phyloP scores from a whole-genome alignment of 495 filamentous ascomycete genomes.

The Tricharina praecox region DNA sequence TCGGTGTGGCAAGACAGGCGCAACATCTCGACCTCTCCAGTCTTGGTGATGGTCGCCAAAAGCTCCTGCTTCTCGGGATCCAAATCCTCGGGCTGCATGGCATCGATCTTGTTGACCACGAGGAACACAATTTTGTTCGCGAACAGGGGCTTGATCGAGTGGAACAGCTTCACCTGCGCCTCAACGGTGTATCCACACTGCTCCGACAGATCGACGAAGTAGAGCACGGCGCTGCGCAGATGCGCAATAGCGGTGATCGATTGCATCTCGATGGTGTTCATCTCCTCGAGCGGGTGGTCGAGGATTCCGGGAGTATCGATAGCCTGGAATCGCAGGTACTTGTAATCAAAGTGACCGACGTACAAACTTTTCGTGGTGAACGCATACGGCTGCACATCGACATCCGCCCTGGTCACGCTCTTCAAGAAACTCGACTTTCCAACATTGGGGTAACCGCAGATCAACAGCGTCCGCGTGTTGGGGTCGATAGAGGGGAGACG shows the following conservation, averaged over 20 bases:
- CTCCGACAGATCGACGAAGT: constrained; percentile 97
- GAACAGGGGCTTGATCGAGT: constrained; percentile 89
- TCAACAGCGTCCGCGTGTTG: constrained; percentile 82
- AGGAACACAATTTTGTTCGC: constrained; percentile 93
- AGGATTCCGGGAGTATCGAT: constrained; percentile 88
- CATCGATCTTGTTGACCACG: constrained; percentile 95
- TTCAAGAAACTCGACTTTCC: constrained; percentile 91
- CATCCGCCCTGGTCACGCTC: constrained; percentile 84
- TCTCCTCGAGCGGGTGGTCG: constrained; percentile 95
- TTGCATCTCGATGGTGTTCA: constrained; percentile 99
- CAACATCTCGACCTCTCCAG: constrained; percentile 75
- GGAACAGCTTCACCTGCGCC: constrained; percentile 83
- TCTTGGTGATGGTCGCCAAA: constrained; percentile 62
- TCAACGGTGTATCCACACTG: constrained; percentile 90
- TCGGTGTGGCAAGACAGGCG: constrained; percentile 86
- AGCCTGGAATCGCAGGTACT: constrained; percentile 83
- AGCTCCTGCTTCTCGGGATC: constrained; percentile 62
- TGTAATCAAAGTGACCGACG: constrained; percentile 97
- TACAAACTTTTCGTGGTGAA: constrained; percentile 98
- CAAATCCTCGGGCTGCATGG: constrained; percentile 71
- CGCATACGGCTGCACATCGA: constrained; percentile 93
- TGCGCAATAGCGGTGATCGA: constrained; percentile 95
- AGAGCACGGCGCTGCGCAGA: constrained; percentile 79
- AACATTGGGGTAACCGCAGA: constrained; percentile 95
- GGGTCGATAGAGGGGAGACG: constrained; percentile 96